Conservation (phyloP, 495 filamentous ascomycete species). For the Pseudevernia furfuracea region DNA sequence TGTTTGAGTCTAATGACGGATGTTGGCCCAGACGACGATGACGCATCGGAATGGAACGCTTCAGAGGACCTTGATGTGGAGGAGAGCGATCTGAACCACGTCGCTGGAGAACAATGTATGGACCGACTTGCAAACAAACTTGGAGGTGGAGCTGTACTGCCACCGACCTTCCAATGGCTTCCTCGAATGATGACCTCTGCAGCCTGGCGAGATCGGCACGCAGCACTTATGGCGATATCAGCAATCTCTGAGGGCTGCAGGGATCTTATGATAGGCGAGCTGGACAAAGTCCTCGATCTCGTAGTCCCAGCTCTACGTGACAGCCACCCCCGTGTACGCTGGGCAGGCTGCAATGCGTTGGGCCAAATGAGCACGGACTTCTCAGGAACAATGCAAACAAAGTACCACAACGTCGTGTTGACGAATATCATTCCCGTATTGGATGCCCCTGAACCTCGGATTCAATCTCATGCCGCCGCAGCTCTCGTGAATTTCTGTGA, state of each 20-base stretch:
- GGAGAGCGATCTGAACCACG: constrained; percentile 95
- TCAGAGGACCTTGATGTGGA: constrained; percentile 92
- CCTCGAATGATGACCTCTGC: constrained; percentile 95
- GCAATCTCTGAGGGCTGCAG: constrained; percentile 97
- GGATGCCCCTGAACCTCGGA: constrained; percentile 79
- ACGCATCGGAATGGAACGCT: constrained; percentile 87
- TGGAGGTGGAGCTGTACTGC: constrained; percentile 75
- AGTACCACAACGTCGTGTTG: constrained; percentile 79
- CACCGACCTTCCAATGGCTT: constrained; percentile 94
- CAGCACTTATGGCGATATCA: constrained; percentile 97
- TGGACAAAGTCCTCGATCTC: constrained; percentile 86
- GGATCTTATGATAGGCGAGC: constrained; percentile 89
- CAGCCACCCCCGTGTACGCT: constrained; percentile 87
- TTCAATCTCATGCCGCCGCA: constrained; percentile 94
- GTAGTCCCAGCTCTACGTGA: constrained; percentile 91
- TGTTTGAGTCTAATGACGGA: constrained; percentile 99
- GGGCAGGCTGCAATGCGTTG: constrained; percentile 97
- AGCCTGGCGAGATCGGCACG: constrained; percentile 92
- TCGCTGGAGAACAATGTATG: constrained; percentile 98
- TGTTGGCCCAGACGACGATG: constrained; percentile 87
- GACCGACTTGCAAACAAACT: constrained; percentile 96
- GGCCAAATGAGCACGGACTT: constrained; percentile 99
- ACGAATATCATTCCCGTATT: constrained; percentile 89
- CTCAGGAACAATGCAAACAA: constrained; percentile 95
- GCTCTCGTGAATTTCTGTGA: constrained; percentile 99